Conservation (phyloP, 129 eudicot genomes). For the Escallonia rubra region DNA sequence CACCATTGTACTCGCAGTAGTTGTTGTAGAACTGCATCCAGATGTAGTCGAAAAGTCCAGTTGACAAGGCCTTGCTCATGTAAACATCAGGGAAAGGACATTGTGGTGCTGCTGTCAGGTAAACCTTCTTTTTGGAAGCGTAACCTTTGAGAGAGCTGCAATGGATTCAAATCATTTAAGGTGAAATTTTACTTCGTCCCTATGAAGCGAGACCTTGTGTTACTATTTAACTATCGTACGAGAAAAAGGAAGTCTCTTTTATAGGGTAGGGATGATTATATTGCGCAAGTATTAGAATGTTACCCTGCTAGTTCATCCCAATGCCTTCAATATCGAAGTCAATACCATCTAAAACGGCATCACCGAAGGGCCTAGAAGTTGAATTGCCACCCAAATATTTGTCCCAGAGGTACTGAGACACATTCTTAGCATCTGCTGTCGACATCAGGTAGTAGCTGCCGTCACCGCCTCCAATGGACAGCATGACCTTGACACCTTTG, state of each 20-base stretch:
- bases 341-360: background rate
- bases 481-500: constrained; percentile 13
- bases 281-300: background rate
- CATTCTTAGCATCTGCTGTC: constrained; percentile 3
- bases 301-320: constrained; percentile 5
- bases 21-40: constrained; percentile 17
- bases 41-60: constrained; percentile 1
- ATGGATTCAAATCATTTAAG: background rate
- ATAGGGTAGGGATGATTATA: background rate
- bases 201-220: too few species aligned
- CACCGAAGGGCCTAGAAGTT: constrained; percentile 7
- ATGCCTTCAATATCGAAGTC: constrained; percentile 7
- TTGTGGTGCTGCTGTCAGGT: constrained; percentile 16
- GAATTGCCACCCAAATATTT: constrained; percentile 6
- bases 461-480: constrained; percentile 20
- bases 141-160: constrained; percentile 1
- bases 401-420: constrained; percentile 14
- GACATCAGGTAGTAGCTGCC: constrained; percentile 10
- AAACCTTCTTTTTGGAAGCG: background rate
- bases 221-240: too few species aligned
- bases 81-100: constrained; percentile 2
- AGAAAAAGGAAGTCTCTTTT: too few species aligned
- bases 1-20: constrained; percentile 6
- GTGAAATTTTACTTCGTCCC: too few species aligned
- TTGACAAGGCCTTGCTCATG: background rate